These are phyloP conservation scores for Teunomyces gatunensis DNA, from an alignment of 805 yeast species.

Conservation along the genomic window DNA sequence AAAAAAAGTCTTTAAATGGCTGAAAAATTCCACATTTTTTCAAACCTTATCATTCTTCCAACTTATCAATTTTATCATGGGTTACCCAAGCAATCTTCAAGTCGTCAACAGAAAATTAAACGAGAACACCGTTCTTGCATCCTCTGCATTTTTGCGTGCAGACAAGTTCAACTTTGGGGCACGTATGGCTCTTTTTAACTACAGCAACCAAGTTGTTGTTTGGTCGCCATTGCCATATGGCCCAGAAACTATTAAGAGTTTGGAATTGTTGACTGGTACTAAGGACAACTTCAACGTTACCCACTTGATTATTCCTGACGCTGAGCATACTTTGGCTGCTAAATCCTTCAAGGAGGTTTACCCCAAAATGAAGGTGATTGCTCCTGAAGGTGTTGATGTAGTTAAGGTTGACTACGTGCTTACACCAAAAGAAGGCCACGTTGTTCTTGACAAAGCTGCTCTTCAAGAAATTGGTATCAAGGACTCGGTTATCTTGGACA, in stretches of 20 bases:
- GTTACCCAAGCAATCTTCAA: conserved; percentile 34
- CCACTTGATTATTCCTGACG: conserved; percentile 59
- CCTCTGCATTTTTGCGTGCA: conserved; percentile 33
- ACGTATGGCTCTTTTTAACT: conserved; percentile 39
- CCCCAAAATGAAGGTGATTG: conserved; percentile 54
- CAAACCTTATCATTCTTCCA: no score
- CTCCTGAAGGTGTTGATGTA: conserved; percentile 42
- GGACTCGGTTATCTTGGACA: conserved; percentile 36
- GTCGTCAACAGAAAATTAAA: conserved; percentile 29
- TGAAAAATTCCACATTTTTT: background rate
- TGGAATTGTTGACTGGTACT: conserved; percentile 33
- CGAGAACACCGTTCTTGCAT: conserved; percentile 33
- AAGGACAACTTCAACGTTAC: conserved; percentile 37
- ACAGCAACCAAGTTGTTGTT: conserved; percentile 36
- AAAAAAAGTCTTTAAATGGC: background rate
- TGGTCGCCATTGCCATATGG: conserved; percentile 62
- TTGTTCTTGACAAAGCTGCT: conserved; percentile 18
- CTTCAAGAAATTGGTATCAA: conserved; percentile 32
- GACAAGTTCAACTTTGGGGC: conserved; percentile 37
- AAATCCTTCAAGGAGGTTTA: conserved; percentile 46
- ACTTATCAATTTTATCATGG: conserved; percentile 14
- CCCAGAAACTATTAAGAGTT: conserved; percentile 38
- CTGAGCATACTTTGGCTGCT: conserved; percentile 65
- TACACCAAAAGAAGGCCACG: conserved; percentile 32
- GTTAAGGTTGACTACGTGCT: conserved; percentile 40